Base-by-base conservation (phyloP, 139 green algal species). In the Asterochloris erici region DNA sequence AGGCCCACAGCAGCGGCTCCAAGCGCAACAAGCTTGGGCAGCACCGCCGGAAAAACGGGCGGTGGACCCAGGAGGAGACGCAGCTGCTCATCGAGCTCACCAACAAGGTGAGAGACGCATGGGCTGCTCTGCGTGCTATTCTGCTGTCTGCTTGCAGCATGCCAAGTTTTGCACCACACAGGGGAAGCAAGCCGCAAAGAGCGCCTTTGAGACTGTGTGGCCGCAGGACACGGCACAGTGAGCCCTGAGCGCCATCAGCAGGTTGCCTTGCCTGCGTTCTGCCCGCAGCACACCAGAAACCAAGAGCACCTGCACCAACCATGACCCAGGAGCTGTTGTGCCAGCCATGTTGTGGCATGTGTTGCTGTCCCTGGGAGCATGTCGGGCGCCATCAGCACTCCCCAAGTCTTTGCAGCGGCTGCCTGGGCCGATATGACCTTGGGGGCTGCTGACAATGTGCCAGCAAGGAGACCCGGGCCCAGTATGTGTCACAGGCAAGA, bases 171-270 rank as follows among this genome's bases (percentile, higher is more conserved):
- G 38, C 38, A 6, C 38, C n/a, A n/a, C n/a, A n/a, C n/a, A n/a
- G n/a, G n/a, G n/a, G n/a, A n/a, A n/a, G n/a, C n/a, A n/a, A n/a
- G n/a, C n/a, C n/a, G n/a, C n/a, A n/a, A n/a, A n/a, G n/a, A n/a
- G n/a, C n/a, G 38, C 6, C 38, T 54, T 2, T 54, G 38, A 54
- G 38, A 6, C 38, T 54, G 38, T 54, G 38, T 6, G 6, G 38
- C 38, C 6, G 38, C 38, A 54, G 38, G 38, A 54, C 6, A 6
- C 6, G 38, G 38, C 38, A 54, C 38, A 54, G 38, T 54, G 38
- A 54, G 38, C 96, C 21, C 87, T 82, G 12, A 96, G 92, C 47
- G 91, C 97, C 96, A 98, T 99, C 86, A 99, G 84, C 86, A 99
- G 85, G 71, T n/a, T 54, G 38, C 38, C 38, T 54, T 54, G 38